A percentile compares a stretch with the other conserved stretches of the same genome.
Conservation (phyloP, 2,329 filamentous ascomycete genomes). For the Cytospora schulzeri region DNA sequence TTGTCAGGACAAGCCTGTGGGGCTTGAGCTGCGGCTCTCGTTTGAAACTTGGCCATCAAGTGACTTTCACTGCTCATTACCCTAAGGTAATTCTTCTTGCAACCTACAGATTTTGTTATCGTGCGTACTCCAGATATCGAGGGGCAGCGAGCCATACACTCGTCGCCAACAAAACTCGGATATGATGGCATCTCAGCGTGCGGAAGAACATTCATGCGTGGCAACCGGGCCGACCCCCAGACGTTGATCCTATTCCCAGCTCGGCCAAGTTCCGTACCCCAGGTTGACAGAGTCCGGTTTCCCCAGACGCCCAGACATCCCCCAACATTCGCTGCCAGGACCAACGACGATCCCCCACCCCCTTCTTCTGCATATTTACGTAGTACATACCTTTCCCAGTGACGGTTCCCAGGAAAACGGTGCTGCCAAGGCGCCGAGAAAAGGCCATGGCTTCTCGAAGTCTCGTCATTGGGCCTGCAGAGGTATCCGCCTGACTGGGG, state of each 20-base stretch:
- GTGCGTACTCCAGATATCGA: too few relatives aligned
- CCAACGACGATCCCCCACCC: background rate
- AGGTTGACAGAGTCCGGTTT: slow-evolving; percentile 20
- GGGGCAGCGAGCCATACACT: background rate
- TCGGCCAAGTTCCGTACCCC: slow-evolving; percentile 20
- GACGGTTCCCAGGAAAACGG: background rate
- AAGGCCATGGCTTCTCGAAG: background rate
- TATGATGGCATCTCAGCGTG: background rate
- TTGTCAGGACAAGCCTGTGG: background rate
- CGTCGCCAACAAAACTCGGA: background rate
- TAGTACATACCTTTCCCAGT: background rate
- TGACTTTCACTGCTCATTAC: too few relatives aligned
- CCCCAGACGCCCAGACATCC: slow-evolving; percentile 12
- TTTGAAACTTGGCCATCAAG: too few relatives aligned
- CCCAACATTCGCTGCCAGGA: background rate
- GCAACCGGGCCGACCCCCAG: background rate
- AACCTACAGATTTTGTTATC: too few relatives aligned
- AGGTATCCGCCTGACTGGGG: slow-evolving; percentile 8
- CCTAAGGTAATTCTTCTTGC: too few relatives aligned
- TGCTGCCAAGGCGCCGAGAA: slow-evolving; percentile 21
- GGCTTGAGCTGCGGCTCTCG: background rate
- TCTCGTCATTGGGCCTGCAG: background rate
- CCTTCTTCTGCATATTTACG: background rate
- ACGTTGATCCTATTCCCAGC: background rate
- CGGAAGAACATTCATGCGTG: background rate